Evolutionary conservation across 202 grass and related monocot species (phyloP).

Genomic region (Carex sylvatica): DNA sequence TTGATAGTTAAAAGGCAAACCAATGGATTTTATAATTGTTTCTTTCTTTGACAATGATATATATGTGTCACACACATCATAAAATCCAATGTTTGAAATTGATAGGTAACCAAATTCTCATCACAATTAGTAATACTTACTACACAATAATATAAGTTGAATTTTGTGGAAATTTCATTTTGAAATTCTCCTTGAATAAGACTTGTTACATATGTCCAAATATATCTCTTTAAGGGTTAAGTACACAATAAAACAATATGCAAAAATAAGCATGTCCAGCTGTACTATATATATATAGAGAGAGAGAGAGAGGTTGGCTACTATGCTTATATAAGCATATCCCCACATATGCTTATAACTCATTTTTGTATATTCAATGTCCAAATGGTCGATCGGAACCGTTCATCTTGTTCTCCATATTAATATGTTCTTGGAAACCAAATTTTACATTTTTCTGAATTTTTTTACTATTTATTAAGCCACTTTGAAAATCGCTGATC

Average conservation of each 20-base stretch:
- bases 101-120: conserved; percentile 13
- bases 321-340: too few species aligned
- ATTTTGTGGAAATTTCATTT: neutral
- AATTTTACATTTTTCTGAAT: too few species aligned
- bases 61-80: neutral
- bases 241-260: neutral
- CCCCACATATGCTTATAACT: too few species aligned
- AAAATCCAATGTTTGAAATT: conserved; percentile 19
- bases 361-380: too few species aligned
- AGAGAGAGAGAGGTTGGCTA: too few species aligned
- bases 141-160: conserved; percentile 5
- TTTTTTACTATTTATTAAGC: too few species aligned
- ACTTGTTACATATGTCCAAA: neutral
- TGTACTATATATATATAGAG: too few species aligned
- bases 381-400: too few species aligned
- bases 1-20: neutral
- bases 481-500: too few species aligned
- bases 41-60: conserved; percentile 10
- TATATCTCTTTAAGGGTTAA: neutral
- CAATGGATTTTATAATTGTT: neutral
- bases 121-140: neutral
- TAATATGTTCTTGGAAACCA: too few species aligned
- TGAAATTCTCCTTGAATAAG: neutral
- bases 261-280: neutral
- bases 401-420: too few species aligned